These are phyloP conservation scores for Glutinoglossum americanum DNA, from an alignment of 495 filamentous ascomycete species.

Conservation along the genomic window DNA sequence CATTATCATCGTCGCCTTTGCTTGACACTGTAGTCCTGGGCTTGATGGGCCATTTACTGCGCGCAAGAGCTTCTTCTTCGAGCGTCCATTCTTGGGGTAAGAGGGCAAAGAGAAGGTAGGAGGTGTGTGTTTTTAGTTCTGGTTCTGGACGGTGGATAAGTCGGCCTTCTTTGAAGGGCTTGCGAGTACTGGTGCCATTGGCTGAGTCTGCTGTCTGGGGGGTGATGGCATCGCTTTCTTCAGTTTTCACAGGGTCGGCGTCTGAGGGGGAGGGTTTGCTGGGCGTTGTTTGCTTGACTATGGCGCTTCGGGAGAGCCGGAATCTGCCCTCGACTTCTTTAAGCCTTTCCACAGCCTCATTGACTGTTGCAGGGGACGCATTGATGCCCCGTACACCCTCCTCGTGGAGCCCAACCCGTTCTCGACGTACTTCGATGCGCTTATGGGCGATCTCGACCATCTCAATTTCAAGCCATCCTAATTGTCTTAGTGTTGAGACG, in stretches of 20 bases:
- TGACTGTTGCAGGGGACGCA: slow-evolving; percentile 40
- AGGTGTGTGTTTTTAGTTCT: slow-evolving; percentile 87
- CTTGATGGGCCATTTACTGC: slow-evolving; percentile 35
- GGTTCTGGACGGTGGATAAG: slow-evolving; percentile 60
- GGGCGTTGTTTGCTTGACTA: neutral
- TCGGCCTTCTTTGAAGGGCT: slow-evolving; percentile 39
- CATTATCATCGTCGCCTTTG: too few species aligned
- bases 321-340: slow-evolving; percentile 47
- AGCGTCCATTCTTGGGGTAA: slow-evolving; percentile 68
- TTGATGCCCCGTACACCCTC: slow-evolving; percentile 35
- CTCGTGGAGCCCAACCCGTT: slow-evolving; percentile 44
- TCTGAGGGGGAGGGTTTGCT: neutral
- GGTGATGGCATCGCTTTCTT: neutral
- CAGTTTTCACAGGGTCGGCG: neutral
- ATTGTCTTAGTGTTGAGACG: slow-evolving; percentile 48
- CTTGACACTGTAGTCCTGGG: too few species aligned
- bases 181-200: slow-evolving; percentile 2
- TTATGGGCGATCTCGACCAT: slow-evolving; percentile 72
- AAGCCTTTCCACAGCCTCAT: slow-evolving; percentile 52
- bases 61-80: slow-evolving; percentile 54
- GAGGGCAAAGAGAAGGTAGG: slow-evolving; percentile 83
- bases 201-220: neutral
- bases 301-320: slow-evolving; percentile 9
- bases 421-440: slow-evolving; percentile 59
- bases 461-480: slow-evolving; percentile 75